Evolutionary conservation across 2,329 filamentous ascomycete species (phyloP).

Genomic region (Clonostachys rosea): DNA sequence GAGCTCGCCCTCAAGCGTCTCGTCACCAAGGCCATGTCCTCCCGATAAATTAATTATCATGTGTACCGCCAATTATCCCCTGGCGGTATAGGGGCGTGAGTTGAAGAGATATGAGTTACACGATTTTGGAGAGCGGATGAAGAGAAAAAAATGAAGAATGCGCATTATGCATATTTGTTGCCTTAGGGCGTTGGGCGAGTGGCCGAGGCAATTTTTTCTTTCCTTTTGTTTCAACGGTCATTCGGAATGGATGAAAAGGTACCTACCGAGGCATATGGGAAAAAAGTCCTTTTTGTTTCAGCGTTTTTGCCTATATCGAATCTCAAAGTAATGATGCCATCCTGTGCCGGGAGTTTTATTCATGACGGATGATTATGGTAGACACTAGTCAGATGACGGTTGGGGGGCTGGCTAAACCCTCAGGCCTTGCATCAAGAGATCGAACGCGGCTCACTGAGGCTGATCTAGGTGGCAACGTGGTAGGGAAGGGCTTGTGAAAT

Average conservation of each 20-base stretch:
- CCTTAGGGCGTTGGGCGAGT: conserved; percentile 1
- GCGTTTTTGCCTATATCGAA: conserved; percentile 14
- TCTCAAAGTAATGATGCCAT: conserved; percentile 12
- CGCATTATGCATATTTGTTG: not conserved
- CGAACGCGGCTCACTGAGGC: not conserved
- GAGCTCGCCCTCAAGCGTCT: conserved; percentile 96
- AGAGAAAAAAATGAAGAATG: not conserved
- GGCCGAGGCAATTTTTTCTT: not conserved
- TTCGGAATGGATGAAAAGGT: conserved; percentile 1
- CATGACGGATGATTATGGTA: conserved; percentile 18
- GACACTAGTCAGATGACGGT: not conserved
- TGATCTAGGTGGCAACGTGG: conserved; percentile 9
- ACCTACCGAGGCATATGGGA: not conserved
- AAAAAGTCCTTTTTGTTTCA: conserved; percentile 13
- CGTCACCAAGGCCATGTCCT: conserved; percentile 97
- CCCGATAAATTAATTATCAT: conserved; percentile 60
- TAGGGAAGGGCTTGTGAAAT: conserved; percentile 14
- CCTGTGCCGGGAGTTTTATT: conserved; percentile 9
- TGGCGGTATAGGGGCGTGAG: not conserved
- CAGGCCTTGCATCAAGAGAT: conserved; percentile 1
- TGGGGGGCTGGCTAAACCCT: not conserved
- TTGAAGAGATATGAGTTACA: not conserved
- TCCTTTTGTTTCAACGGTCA: not conserved
- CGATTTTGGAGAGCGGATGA: not conserved
- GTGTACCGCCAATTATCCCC: not conserved